phyloP scores from a whole-genome alignment of 2,329 filamentous ascomycete species.

The Incumbomyces lentus region DNA sequence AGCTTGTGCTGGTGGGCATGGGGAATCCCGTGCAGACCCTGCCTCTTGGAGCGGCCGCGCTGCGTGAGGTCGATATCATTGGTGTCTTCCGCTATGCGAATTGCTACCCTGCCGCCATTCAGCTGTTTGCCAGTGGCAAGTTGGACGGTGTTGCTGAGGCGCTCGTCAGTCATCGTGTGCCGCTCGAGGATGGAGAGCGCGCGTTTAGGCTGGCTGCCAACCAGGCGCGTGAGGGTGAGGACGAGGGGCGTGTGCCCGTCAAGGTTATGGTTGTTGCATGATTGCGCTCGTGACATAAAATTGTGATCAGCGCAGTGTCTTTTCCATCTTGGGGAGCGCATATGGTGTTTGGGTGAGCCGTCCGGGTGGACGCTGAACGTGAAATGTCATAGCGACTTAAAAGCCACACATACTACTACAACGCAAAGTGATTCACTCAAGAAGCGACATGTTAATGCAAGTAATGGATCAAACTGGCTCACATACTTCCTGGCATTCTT shows the following conservation, averaged over 20 bases:
- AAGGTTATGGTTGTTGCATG: conserved; percentile 37
- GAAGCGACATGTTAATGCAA: too few relatives aligned
- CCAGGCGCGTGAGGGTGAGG: conserved; percentile 41
- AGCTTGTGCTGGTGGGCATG: conserved; percentile 48
- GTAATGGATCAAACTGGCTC: too few relatives aligned
- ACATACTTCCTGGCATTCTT: too few relatives aligned
- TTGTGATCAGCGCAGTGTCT: too few relatives aligned
- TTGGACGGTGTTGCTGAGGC: conserved; percentile 39
- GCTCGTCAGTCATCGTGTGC: conserved; percentile 44
- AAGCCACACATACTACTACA: too few relatives aligned
- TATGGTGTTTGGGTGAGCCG: too few relatives aligned
- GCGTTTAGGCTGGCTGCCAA: conserved; percentile 36
- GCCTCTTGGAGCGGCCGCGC: conserved; percentile 43
- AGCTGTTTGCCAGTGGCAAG: conserved; percentile 40
- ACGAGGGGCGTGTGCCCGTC: conserved; percentile 41
- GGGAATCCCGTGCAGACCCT: conserved; percentile 45
- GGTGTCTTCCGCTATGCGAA: conserved; percentile 48
- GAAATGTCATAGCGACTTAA: too few relatives aligned
- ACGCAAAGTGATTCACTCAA: too few relatives aligned
- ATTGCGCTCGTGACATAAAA: too few relatives aligned
- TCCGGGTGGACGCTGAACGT: too few relatives aligned
- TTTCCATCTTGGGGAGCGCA: too few relatives aligned
- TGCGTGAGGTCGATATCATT: conserved; percentile 47
- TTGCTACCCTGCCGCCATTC: conserved; percentile 46
- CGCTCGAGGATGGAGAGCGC: conserved; percentile 38